Conservation (phyloP, 2,329 filamentous ascomycete genomes). For the Nemania serpens region DNA sequence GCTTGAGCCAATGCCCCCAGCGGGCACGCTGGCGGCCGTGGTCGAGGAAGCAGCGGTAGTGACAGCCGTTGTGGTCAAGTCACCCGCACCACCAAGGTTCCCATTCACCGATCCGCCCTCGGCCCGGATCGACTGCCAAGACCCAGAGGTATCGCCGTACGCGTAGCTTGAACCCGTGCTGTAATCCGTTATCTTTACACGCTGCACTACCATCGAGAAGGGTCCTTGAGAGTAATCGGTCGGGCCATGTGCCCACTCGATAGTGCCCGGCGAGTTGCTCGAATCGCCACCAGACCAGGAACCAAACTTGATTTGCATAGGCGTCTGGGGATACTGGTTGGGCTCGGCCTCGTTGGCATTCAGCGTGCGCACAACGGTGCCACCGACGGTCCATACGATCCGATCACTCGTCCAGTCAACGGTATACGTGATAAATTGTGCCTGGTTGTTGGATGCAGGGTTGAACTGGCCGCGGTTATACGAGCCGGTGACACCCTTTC, state of each 20-base stretch:
- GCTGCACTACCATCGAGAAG: constrained; percentile 83
- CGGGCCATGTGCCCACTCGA: constrained; percentile 84
- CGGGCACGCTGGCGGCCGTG: constrained; percentile 68
- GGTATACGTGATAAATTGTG: constrained; percentile 80
- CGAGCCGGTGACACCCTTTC: constrained; percentile 82
- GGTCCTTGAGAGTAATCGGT: constrained; percentile 85
- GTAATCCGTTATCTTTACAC: constrained; percentile 82
- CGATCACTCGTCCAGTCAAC: constrained; percentile 88
- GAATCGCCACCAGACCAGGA: constrained; percentile 91
- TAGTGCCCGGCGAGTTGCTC: constrained; percentile 77
- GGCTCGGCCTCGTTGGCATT: constrained; percentile 68
- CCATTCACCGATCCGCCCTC: constrained; percentile 78
- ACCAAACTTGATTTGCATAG: constrained; percentile 93
- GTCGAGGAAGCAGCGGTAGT: constrained; percentile 67
- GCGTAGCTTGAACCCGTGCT: constrained; percentile 85
- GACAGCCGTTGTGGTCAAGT: constrained; percentile 58
- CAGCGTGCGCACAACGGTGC: constrained; percentile 75
- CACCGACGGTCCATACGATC: constrained; percentile 86
- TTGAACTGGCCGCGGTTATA: constrained; percentile 90
- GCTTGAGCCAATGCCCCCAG: constrained; percentile 67
- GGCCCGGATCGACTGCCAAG: constrained; percentile 80
- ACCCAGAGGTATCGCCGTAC: constrained; percentile 78
- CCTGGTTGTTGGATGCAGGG: constrained; percentile 70
- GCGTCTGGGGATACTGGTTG: constrained; percentile 88
- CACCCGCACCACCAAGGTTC: constrained; percentile 61